These are phyloP conservation scores for Pleurotus sapidus DNA, from an alignment of 768 basidiomycete genomes.

Conservation along the genomic window DNA sequence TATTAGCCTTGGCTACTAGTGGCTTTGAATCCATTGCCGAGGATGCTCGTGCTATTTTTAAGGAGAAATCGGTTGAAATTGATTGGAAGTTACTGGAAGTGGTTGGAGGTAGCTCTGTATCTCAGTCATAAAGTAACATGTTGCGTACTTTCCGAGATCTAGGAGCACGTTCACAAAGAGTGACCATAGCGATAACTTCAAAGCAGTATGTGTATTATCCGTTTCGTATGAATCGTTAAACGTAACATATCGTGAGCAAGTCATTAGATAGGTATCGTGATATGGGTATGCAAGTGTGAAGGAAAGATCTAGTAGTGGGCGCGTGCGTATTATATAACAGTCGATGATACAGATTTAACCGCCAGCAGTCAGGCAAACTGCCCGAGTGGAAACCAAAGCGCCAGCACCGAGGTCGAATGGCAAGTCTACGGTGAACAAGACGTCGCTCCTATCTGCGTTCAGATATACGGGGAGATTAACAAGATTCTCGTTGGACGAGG, in stretches of 20 bases:
- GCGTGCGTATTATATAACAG: too few relatives aligned
- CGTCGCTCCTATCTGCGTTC: conserved; percentile 85
- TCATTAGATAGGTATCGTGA: conserved; percentile 1
- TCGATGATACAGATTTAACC: conserved; percentile 32
- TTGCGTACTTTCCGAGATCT: too few relatives aligned
- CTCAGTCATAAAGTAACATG: background rate
- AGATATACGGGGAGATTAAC: conserved; percentile 92
- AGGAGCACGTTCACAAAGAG: too few relatives aligned
- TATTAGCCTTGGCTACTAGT: conserved; percentile 87
- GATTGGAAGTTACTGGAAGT: conserved; percentile 89
- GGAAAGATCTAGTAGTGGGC: too few relatives aligned
- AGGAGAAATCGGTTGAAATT: conserved; percentile 67
- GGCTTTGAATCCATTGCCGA: conserved; percentile 85
- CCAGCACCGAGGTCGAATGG: conserved; percentile 69
- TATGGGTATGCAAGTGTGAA: conserved; percentile 6
- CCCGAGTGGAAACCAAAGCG: conserved; percentile 78
- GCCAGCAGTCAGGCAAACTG: conserved; percentile 87
- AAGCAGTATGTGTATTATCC: too few relatives aligned
- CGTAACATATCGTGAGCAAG: background rate
- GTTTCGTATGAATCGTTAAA: too few relatives aligned
- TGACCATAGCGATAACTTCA: too few relatives aligned
- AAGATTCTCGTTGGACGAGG: conserved; percentile 26
- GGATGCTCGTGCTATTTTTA: conserved; percentile 76
- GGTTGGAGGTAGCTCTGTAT: conserved; percentile 38
- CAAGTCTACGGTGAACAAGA: conserved; percentile 86